Percentiles rank a stretch among this genome's conserved stretches.
These are phyloP conservation scores for Metschnikowia henanensis DNA, from an alignment of 805 yeast genomes.

Conservation along the genomic window DNA sequence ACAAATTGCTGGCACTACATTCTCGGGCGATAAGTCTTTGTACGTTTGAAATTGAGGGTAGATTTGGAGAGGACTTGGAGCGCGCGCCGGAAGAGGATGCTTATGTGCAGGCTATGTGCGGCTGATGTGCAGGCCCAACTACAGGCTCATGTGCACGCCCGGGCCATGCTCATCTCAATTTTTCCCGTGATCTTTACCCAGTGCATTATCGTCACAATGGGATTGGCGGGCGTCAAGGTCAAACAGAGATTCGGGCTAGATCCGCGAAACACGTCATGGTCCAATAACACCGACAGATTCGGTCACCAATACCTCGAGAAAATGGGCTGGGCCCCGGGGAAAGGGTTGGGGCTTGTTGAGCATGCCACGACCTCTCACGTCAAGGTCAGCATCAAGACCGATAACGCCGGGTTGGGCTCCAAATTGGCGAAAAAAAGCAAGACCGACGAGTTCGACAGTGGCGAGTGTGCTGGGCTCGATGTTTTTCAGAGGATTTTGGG, in stretches of 20 bases:
- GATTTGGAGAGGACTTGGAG: no score
- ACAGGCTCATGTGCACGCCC: slow-evolving; percentile 9
- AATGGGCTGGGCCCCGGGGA: slow-evolving; percentile 92
- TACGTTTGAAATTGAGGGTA: no score
- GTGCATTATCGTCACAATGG: no score
- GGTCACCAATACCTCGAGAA: slow-evolving; percentile 84
- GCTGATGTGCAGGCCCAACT: no score
- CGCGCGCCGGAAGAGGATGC: no score
- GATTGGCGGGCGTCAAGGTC: slow-evolving; percentile 75
- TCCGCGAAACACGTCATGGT: slow-evolving; percentile 95
- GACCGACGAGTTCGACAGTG: slow-evolving; percentile 71
- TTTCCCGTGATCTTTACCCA: no score
- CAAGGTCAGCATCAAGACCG: slow-evolving; percentile 79
- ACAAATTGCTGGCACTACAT: slow-evolving; percentile 46
- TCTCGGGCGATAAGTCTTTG: slow-evolving; percentile 33
- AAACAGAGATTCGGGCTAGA: slow-evolving; percentile 88
- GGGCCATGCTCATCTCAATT: slow-evolving; percentile 1
- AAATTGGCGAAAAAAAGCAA: slow-evolving; percentile 56
- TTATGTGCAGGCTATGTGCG: no score
- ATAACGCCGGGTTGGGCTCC: slow-evolving; percentile 90
- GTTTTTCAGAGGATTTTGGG: slow-evolving; percentile 91
- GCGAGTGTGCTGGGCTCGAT: slow-evolving; percentile 88
- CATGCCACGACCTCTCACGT: slow-evolving; percentile 79
- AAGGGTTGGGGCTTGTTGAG: slow-evolving; percentile 72
- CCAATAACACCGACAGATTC: slow-evolving; percentile 77